A percentile compares a stretch with the other conserved stretches of the same genome.
Conservation (phyloP, 345 rosid genomes). For the Clausena lansium region DNA sequence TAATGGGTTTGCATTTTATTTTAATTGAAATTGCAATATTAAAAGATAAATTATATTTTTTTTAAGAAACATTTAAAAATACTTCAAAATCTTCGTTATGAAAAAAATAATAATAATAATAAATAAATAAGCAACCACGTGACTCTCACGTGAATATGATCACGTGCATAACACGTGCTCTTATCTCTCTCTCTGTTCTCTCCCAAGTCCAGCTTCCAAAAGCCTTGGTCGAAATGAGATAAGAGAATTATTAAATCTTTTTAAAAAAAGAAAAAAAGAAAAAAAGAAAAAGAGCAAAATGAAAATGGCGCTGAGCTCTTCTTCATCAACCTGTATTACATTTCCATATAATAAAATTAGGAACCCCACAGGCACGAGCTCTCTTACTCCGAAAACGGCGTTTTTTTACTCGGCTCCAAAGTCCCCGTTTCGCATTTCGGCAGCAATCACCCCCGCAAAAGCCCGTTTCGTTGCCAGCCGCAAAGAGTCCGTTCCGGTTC, state of each 20-base stretch:
- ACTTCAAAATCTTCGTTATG: no score
- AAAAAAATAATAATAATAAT: no score
- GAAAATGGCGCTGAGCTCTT: slow-evolving; percentile 26
- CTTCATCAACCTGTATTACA: slow-evolving; percentile 24
- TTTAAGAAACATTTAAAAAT: no score
- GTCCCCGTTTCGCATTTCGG: slow-evolving; percentile 45
- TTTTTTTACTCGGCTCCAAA: slow-evolving; percentile 18
- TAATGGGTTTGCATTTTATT: no score
- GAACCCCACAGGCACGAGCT: slow-evolving; percentile 12
- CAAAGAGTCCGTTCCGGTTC: slow-evolving; percentile 67
- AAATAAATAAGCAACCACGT: neutral
- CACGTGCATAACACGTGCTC: neutral
- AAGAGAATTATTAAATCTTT: neutral
- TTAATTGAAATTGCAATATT: no score
- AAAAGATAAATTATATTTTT: no score
- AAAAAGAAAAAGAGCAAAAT: neutral
- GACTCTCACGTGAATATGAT: neutral
- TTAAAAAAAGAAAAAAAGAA: no score
- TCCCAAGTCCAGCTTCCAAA: neutral
- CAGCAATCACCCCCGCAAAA: slow-evolving; percentile 47
- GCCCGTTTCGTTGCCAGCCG: slow-evolving; percentile 82
- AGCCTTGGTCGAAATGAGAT: neutral
- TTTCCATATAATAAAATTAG: slow-evolving; percentile 20
- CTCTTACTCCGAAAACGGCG: slow-evolving; percentile 15
- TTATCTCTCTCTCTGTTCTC: slow-evolving; percentile 1